phyloP scores from a whole-genome alignment of 495 filamentous ascomycete genomes.

The Aspergillus heteromorphus region DNA sequence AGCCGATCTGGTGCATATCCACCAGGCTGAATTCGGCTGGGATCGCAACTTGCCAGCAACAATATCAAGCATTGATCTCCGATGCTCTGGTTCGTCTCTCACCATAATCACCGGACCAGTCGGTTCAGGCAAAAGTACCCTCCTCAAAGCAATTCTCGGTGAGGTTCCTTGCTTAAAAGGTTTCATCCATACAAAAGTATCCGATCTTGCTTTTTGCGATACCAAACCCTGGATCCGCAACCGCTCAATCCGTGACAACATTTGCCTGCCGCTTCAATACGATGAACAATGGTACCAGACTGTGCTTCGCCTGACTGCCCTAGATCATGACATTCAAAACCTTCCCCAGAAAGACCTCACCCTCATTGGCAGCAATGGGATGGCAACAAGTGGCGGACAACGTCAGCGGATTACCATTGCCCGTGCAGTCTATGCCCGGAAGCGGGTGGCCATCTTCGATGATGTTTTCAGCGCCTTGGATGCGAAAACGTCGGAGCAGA shows the following conservation, averaged over 20 bases:
- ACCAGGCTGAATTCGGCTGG: background rate
- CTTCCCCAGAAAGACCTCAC: background rate
- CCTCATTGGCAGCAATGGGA: background rate
- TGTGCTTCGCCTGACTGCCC: background rate
- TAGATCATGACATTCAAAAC: background rate
- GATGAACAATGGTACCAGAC: background rate
- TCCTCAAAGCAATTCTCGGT: conserved; percentile 48
- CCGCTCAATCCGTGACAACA: background rate
- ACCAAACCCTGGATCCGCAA: background rate
- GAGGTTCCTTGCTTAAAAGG: conserved; percentile 30
- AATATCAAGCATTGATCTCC: conserved; percentile 3
- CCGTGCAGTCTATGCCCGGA: background rate
- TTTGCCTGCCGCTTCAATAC: background rate
- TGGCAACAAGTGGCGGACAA: background rate
- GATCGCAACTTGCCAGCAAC: background rate
- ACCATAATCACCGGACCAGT: conserved; percentile 52
- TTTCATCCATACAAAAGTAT: background rate
- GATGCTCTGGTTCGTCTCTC: conserved; percentile 26
- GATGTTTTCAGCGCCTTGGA: background rate
- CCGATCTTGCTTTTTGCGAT: background rate
- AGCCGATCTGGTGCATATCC: background rate
- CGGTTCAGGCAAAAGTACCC: conserved; percentile 50
- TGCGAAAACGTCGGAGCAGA: background rate
- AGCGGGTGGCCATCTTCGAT: background rate
- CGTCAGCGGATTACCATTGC: background rate